Evolutionary conservation across 1,284 basidiomycete genomes (phyloP).

Genomic region (Tausonia pullulans): DNA sequence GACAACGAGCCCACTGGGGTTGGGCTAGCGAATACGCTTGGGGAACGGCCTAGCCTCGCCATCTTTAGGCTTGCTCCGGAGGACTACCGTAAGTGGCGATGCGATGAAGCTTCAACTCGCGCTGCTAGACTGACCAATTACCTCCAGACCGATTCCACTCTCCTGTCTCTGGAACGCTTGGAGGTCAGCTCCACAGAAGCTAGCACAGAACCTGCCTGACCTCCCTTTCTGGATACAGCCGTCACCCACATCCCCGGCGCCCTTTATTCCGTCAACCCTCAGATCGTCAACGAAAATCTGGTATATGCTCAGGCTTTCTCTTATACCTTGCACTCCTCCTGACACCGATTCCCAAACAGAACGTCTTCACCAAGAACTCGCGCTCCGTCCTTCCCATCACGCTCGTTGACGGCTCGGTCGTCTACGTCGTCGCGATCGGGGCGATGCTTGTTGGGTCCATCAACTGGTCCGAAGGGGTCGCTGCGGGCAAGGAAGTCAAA

Average conservation of each 20-base stretch:
- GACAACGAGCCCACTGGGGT: slow-evolving; percentile 31
- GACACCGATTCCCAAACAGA: not conserved
- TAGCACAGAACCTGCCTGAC: slow-evolving; percentile 27
- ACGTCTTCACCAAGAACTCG: slow-evolving; percentile 8
- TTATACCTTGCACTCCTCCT: slow-evolving; percentile 11
- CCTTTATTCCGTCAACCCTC: slow-evolving; percentile 44
- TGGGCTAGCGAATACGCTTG: slow-evolving; percentile 26
- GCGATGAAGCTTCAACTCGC: slow-evolving; percentile 43
- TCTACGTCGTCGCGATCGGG: slow-evolving; percentile 29
- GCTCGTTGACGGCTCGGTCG: not conserved
- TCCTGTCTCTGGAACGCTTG: slow-evolving; percentile 52
- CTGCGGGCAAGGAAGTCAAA: slow-evolving; percentile 30
- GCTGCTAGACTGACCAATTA: slow-evolving; percentile 57
- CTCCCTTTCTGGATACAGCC: slow-evolving; percentile 5
- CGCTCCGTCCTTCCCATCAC: not conserved
- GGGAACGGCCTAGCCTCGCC: slow-evolving; percentile 44
- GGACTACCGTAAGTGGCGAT: slow-evolving; percentile 16
- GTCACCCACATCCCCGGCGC: slow-evolving; percentile 20
- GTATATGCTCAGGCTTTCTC: not conserved
- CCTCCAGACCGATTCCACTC: slow-evolving; percentile 56
- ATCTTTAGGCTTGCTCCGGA: slow-evolving; percentile 43
- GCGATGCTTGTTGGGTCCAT: slow-evolving; percentile 46
- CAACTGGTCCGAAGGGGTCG: slow-evolving; percentile 32
- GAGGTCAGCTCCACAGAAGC: slow-evolving; percentile 31
- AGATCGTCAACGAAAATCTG: not conserved